These are phyloP conservation scores for Ceratobasidium sp. DNA, from an alignment of 1,284 basidiomycete species.

Conservation along the genomic window DNA sequence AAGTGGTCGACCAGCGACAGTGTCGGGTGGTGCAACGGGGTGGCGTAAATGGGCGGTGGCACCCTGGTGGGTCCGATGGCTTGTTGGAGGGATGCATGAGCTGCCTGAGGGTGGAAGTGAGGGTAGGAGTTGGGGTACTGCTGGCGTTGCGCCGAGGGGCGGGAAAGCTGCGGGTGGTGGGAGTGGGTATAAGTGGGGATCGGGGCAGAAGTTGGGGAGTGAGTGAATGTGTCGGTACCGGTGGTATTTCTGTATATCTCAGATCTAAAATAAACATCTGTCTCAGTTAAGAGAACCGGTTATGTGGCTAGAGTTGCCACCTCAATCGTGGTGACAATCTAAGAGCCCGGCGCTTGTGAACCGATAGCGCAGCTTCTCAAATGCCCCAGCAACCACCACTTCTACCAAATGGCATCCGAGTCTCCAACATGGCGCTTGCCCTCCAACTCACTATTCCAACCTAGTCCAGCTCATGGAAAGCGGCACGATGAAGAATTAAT, in stretches of 20 bases:
- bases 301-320: neutral
- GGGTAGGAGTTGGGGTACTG: constrained; percentile 50
- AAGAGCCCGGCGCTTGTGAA: constrained; percentile 1
- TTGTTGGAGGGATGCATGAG: constrained; percentile 54
- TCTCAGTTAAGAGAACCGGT: too few species aligned
- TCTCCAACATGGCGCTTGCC: constrained; percentile 30
- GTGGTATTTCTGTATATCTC: neutral
- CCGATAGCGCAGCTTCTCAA: neutral
- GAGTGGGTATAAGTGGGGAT: constrained; percentile 66
- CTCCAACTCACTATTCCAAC: neutral
- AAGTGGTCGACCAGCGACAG: constrained; percentile 51
- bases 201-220: constrained; percentile 62
- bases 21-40: constrained; percentile 54
- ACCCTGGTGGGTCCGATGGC: constrained; percentile 43
- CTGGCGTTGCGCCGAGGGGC: constrained; percentile 53
- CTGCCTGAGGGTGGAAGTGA: constrained; percentile 52
- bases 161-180: constrained; percentile 52
- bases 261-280: too few species aligned
- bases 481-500: constrained; percentile 75
- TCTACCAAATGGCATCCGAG: constrained; percentile 13
- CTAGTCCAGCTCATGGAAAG: neutral
- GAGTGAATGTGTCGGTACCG: constrained; percentile 12
- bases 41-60: constrained; percentile 51
- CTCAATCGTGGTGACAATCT: neutral
- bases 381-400: constrained; percentile 30